These are phyloP conservation scores for Magnaporthiopsis rhizophila DNA, from an alignment of 2,329 filamentous ascomycete species.

Conservation along the genomic window DNA sequence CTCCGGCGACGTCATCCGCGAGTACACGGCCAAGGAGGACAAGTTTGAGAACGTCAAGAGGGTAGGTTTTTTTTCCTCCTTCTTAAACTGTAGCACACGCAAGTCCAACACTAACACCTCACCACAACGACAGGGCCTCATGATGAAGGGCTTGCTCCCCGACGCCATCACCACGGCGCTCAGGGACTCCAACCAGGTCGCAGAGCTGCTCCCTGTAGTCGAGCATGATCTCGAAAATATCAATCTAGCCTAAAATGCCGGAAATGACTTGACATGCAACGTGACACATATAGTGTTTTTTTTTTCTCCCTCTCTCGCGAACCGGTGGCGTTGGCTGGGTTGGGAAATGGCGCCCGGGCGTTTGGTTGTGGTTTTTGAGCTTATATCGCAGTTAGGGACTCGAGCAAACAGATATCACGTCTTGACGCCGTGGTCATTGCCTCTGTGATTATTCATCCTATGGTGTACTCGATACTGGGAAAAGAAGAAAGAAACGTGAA, in stretches of 20 bases:
- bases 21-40: constrained; percentile 85
- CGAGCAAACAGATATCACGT: background rate
- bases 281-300: background rate
- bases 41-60: constrained; percentile 67
- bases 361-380: background rate
- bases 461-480: background rate
- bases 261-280: background rate
- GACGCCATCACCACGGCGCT: constrained; percentile 71
- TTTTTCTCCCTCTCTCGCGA: background rate
- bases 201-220: constrained; percentile 61
- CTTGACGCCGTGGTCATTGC: background rate
- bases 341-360: background rate
- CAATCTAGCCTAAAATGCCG: constrained; percentile 12
- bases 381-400: background rate
- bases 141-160: constrained; percentile 42
- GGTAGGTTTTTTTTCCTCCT: constrained; percentile 35
- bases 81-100: background rate
- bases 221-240: constrained; percentile 54
- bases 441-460: background rate
- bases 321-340: too few species aligned
- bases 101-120: background rate
- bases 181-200: constrained; percentile 71
- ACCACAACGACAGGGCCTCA: constrained; percentile 31
- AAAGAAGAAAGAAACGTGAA: background rate
- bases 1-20: constrained; percentile 69